Percentiles rank a stretch among this genome's conserved stretches.
phyloP scores from a whole-genome alignment of 495 filamentous ascomycete genomes.

The Mycothermus thermophilus region DNA sequence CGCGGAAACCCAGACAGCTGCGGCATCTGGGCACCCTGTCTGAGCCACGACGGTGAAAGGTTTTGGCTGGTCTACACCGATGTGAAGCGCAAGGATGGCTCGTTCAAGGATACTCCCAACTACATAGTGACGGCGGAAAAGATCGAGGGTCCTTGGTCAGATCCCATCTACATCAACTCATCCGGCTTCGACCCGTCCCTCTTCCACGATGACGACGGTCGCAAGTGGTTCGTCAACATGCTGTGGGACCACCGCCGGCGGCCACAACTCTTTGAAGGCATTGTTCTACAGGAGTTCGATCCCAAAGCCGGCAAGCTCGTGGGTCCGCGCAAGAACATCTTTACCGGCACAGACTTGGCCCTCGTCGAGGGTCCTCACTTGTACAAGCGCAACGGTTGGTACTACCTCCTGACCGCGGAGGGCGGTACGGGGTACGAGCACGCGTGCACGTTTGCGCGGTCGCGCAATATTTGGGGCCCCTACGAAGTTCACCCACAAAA shows the following conservation, averaged over 20 bases:
- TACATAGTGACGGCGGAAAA: conserved; percentile 35
- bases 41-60: conserved; percentile 41
- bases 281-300: conserved; percentile 38
- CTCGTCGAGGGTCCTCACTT: conserved; percentile 51
- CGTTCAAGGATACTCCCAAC: conserved; percentile 42
- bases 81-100: conserved; percentile 43
- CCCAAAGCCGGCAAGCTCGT: conserved; percentile 27
- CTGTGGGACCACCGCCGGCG: conserved; percentile 37
- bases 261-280: conserved; percentile 31
- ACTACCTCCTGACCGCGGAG: conserved; percentile 56
- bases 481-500: conserved; percentile 41
- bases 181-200: conserved; percentile 45
- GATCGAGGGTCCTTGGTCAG: conserved; percentile 42
- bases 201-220: conserved; percentile 44
- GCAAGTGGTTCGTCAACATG: conserved; percentile 44
- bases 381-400: conserved; percentile 49
- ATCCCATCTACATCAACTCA: conserved; percentile 39
- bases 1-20: conserved; percentile 43
- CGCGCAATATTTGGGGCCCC: conserved; percentile 42
- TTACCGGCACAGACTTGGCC: conserved; percentile 38
- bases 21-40: conserved; percentile 50
- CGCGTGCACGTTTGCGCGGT: conserved; percentile 38
- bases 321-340: conserved; percentile 38
- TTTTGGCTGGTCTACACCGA: conserved; percentile 46
- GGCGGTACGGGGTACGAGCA: conserved; percentile 49